Conservation (phyloP, 148 eudicot genomes). For the Vaccinium darrowii region DNA sequence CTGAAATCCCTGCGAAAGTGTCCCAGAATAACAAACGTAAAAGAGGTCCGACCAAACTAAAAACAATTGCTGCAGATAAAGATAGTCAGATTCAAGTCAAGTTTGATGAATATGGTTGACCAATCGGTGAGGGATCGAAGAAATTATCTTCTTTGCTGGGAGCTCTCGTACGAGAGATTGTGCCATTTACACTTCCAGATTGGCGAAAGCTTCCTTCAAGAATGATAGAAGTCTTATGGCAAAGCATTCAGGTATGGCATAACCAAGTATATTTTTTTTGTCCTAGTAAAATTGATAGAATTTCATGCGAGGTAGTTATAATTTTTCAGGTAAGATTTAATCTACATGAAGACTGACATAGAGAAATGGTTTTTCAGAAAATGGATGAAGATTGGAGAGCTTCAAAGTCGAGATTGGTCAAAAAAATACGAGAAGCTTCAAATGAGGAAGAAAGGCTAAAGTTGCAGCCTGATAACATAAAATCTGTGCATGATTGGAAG, state of each 20-base stretch:
- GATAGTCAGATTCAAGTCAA: too few relatives aligned
- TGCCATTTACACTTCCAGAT: neutral
- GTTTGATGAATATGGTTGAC: neutral
- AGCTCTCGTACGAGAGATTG: neutral
- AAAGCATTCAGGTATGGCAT: neutral
- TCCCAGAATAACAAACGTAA: neutral
- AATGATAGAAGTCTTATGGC: neutral
- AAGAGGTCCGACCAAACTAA: too few relatives aligned
- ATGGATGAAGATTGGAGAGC: neutral
- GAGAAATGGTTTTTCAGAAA: neutral
- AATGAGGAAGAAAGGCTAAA: neutral
- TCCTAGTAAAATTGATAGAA: neutral
- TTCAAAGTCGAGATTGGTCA: neutral
- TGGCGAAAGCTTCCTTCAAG: neutral
- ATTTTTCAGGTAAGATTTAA: neutral
- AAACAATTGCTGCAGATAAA: neutral
- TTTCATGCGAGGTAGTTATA: neutral
- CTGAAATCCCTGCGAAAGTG: neutral
- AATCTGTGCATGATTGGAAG: neutral
- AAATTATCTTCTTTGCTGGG: neutral
- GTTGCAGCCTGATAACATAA: neutral
- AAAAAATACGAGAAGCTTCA: neutral
- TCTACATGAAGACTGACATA: neutral
- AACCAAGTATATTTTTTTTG: neutral
- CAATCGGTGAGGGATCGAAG: neutral